Base-by-base conservation (phyloP, 495 filamentous ascomycete genomes). In the Lindgomyces ingoldianus region DNA sequence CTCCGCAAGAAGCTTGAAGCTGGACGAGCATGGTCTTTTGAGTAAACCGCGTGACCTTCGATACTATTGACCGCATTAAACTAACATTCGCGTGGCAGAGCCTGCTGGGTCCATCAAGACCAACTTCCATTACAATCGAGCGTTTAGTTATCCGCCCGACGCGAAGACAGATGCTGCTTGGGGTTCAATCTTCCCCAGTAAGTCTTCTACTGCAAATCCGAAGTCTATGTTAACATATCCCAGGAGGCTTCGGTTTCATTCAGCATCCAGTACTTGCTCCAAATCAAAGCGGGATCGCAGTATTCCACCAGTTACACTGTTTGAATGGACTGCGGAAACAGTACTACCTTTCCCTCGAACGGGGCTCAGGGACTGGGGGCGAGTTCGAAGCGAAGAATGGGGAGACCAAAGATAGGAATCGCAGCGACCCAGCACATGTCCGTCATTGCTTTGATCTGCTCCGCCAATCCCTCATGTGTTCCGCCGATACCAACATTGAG, bases 401-500 rank as follows among this genome's bases (percentile, higher is more conserved):
- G 11, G 30, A 10, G 30, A n/a, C n/a, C n/a, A n/a, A n/a, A 39
- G 46, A 44, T 24, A 24, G 36, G 18, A 21, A 18, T 11, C 39
- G 39, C 9, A 49, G 46, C 50, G 3, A 64, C 14, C 55, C 56
- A 22, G 61, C 46, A 16, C 66, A 69, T 45, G 33, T 55, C 0
- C 62, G 60, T 14, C 66, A 69, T 49, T 69, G 66, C 49, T 71
- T 73, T 50, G 70, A 73, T 58, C 67, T 71, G 24, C 51, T 73
- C 29, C 64, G 70, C 1, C 70, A 73, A 62, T 64, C 59, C 4
- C 52, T 73, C n/a, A 50, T 71, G 50, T 73, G 70, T 41, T 57
- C 58, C 12, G 70, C 65, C 16, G 70, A 73, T 44, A 53, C 56
- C 27, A 66, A 65, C 14, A 27, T 73, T 25, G 70, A 73, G 45